Evolutionary conservation across 2,329 filamentous ascomycete genomes (phyloP), one percentile per base, ranked within the genome.

Genomic region (Sclerotiophoma versabilis): DNA sequence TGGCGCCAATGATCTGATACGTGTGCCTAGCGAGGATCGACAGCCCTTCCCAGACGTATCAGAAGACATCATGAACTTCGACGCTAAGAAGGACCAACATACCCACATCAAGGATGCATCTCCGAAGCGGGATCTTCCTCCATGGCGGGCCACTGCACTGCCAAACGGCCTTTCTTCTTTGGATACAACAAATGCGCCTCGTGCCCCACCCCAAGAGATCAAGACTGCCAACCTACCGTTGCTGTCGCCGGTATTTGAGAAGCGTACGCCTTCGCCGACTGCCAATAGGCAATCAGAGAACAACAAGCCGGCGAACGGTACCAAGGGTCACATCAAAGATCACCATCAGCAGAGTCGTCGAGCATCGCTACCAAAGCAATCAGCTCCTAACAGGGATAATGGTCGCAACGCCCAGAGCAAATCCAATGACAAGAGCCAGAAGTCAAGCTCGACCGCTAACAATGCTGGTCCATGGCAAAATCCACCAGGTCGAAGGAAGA

Each of bases 231-330:
- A 66, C 81, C 61, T 74, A 9, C 78, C 79, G 4, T 58, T 81
- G 19, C 79, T 93, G 2, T 92, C 90, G 0, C 90, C 90, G 0
- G 89, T 92, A 0, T 89, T 88, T 48, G 90, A 92, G 75, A 83
- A 84, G 5, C 81, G 83, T n/a, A 89, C 87, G 0, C 87, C 89
- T 2, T 91, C 89, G 1, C 88, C 89, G 1, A 88, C 82, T 3
- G 78, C 82, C 11, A 77, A 78, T 49, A 81, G 87, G 49, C 68
- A 72, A 15, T 46, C 60, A 5, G 70, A 74, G 8, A 41, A 58
- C 5, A 56, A 42, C 27, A 75, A 73, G 55, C 38, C 61, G n/a
- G 46, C 56, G 5, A 74, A 74, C 46, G 69, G 68, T 33, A 54
- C 25, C 15, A 74, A 72, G 49, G 25, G 58, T n/a, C 65, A 71